These are phyloP conservation scores for Globisporangium perplexum DNA, from an alignment of 352 stramenopile species.

Conservation along the genomic window DNA sequence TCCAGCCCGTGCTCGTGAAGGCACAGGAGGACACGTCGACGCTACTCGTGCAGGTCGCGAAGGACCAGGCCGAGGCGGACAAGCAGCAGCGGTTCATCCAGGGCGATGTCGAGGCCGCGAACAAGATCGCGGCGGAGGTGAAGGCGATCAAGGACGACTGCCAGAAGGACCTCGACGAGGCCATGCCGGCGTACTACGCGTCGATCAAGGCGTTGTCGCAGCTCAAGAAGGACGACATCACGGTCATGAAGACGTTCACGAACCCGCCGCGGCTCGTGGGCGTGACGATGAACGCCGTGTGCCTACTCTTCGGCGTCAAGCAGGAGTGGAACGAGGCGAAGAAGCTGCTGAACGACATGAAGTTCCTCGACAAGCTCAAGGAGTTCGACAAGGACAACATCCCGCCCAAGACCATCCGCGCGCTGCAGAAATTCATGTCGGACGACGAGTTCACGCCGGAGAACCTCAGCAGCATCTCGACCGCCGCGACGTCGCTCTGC, in stretches of 20 bases:
- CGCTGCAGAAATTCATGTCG: conserved; percentile 86
- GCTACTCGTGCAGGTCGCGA: conserved; percentile 85
- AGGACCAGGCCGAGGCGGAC: conserved; percentile 89
- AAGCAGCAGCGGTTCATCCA: conserved; percentile 90
- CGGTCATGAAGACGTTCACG: conserved; percentile 90
- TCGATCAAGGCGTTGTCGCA: conserved; percentile 88
- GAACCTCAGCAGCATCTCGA: conserved; percentile 87
- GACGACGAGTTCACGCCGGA: conserved; percentile 90
- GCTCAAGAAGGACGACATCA: conserved; percentile 92
- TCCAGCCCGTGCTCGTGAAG: conserved; percentile 89
- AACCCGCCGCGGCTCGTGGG: conserved; percentile 86
- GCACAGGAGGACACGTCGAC: conserved; percentile 84
- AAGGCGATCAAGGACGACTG: conserved; percentile 93
- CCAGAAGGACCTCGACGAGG: conserved; percentile 90
- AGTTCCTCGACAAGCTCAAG: conserved; percentile 88
- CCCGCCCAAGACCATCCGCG: conserved; percentile 81
- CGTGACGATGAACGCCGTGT: conserved; percentile 92
- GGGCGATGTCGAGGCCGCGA: conserved; percentile 87
- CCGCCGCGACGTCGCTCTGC: conserved; percentile 88
- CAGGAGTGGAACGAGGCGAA: conserved; percentile 92
- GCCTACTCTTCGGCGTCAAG: conserved; percentile 83
- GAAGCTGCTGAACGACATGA: conserved; percentile 89
- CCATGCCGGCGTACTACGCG: conserved; percentile 90
- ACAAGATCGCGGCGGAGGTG: conserved; percentile 89
- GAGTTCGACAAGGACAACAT: conserved; percentile 89